Evolutionary conservation across 768 basidiomycete genomes (phyloP), one percentile per base, ranked within the genome.

Genomic region (Tulasnella sp.): DNA sequence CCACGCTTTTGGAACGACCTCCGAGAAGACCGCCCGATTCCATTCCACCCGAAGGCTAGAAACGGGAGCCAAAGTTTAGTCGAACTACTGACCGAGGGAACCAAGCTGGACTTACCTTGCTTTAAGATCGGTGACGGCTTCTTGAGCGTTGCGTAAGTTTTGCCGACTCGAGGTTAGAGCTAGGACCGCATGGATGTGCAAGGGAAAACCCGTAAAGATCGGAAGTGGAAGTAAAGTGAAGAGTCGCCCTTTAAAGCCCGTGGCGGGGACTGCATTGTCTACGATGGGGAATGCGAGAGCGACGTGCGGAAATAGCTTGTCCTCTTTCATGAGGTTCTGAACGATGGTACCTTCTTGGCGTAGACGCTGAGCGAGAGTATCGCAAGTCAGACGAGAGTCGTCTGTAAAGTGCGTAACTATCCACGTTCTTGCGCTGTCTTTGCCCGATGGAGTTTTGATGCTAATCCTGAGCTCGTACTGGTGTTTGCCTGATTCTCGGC

Each of bases 111-210:
- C 44, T 54, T 79, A 89, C 89, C 12, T 84, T 85, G 12, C 83
- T 80, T 76, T 90, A 89, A 24, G 86, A 84, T n/a, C 90, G 83
- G 73, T 88, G 85, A 46, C 44, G 44, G 44, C 44, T 12, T 46
- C 44, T 14, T 46, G 44, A 14, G 50, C 18, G 50, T 54, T 54
- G 9, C 50, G 50, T n/a, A 54, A 9, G 24, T 54, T 54, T 78
- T 90, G 89, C 16, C 90, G 83, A 0, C 87, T 87, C 16, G 86
- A 85, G 0, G 89, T 88, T 14, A 91, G 83, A 0, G 89, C 88
- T 79, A 91, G 90, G 2, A 88, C 80, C 0, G 85, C 88, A 81
- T 91, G 89, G 2, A 90, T 80, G 80, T 90, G 89, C 8, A 86
- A 84, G 0, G 88, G 87, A 77, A 89, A 89, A 5, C 86, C 85